A percentile compares a stretch with the other conserved stretches of the same genome.
Conservation (phyloP, 108 stramenopile species). For the Craspedostauros australis region DNA sequence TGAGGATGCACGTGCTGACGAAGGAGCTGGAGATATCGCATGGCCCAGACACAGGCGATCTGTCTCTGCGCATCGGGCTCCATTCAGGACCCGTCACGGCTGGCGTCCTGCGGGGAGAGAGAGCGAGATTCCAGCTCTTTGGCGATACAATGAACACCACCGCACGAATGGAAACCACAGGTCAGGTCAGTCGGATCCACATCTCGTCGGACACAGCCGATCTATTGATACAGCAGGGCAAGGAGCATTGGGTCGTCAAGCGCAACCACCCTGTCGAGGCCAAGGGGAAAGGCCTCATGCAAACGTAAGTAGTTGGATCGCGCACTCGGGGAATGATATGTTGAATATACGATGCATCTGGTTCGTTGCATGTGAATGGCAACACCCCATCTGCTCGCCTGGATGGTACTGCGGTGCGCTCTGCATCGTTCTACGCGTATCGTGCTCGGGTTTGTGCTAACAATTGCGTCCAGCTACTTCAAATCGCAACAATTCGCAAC, state of each 20-base stretch:
- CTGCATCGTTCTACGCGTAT: no score
- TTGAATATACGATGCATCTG: no score
- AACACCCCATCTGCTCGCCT: no score
- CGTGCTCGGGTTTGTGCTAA: no score
- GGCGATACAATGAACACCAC: slow-evolving; percentile 39
- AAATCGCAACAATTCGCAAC: no score
- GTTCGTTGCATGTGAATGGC: no score
- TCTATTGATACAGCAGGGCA: slow-evolving; percentile 13
- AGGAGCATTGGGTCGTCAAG: slow-evolving; percentile 16
- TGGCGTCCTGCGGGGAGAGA: no score
- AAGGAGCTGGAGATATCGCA: slow-evolving; percentile 4
- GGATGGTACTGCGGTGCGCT: no score
- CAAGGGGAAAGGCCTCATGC: slow-evolving; percentile 34
- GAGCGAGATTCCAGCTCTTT: no score
- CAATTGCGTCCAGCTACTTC: no score
- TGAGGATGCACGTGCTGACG: background rate
- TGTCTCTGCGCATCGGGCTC: slow-evolving; percentile 11
- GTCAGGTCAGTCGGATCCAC: slow-evolving; percentile 9
- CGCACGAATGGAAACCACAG: slow-evolving; percentile 21
- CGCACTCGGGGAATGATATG: no score
- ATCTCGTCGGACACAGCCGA: slow-evolving; percentile 22
- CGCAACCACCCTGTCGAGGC: slow-evolving; percentile 16
- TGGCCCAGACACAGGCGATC: slow-evolving; percentile 18
- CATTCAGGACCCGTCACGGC: slow-evolving; percentile 11
- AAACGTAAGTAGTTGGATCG: no score